phyloP scores from a whole-genome alignment of 192 early-diverging fungal species.

The Backusella westeae region DNA sequence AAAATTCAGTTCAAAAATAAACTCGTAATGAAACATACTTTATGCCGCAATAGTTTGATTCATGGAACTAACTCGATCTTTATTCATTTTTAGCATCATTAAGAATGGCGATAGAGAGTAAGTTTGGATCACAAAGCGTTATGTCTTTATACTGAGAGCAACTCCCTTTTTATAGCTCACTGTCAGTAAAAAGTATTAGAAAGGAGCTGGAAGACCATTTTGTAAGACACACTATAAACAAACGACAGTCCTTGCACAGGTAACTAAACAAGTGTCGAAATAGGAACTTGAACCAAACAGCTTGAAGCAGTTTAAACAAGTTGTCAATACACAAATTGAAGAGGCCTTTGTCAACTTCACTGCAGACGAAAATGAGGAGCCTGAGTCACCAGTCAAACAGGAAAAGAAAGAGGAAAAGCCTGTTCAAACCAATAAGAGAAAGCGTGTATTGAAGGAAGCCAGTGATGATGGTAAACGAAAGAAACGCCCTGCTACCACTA shows the following conservation, averaged over 20 bases:
- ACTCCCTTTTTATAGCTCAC: background rate
- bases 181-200: background rate
- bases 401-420: background rate
- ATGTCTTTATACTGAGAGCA: background rate
- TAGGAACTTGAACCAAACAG: slow-evolving; percentile 5
- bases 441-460: background rate
- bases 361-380: background rate
- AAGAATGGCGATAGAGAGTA: slow-evolving; percentile 8
- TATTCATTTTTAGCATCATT: slow-evolving; percentile 11
- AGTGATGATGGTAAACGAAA: background rate
- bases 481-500: background rate
- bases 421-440: background rate
- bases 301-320: background rate
- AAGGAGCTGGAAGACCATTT: background rate
- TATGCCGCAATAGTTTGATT: background rate
- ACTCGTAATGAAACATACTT: background rate
- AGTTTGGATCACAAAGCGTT: background rate
- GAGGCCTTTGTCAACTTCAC: background rate
- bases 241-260: background rate
- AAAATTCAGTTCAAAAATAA: background rate
- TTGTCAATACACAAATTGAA: background rate
- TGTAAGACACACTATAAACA: background rate
- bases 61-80: background rate
- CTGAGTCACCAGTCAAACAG: background rate
- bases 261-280: background rate